phyloP scores from a whole-genome alignment of 306 rosid genomes.

The Vicia villosa region DNA sequence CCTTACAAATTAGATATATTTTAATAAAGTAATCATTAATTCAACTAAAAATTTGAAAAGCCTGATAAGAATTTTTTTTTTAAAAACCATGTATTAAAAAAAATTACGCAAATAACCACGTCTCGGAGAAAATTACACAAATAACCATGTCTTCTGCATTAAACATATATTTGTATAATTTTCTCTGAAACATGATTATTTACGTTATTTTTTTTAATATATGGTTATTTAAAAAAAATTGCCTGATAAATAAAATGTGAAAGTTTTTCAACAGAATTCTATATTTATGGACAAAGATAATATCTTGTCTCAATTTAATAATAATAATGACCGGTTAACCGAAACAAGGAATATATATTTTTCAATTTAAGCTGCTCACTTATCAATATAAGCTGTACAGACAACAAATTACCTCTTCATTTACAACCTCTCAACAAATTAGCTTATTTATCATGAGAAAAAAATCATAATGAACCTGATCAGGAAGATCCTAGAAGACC shows the following conservation, averaged over 20 bases:
- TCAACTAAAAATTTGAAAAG: background rate
- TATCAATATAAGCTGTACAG: slow-evolving; percentile 53
- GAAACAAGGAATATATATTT: background rate
- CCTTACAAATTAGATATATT: background rate
- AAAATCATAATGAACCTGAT: slow-evolving; percentile 45
- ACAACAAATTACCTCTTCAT: slow-evolving; percentile 51
- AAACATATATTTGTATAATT: too few species aligned
- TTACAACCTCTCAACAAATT: slow-evolving; percentile 51
- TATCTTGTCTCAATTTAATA: background rate
- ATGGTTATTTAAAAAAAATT: too few species aligned
- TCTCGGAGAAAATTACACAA: too few species aligned
- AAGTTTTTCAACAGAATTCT: background rate
- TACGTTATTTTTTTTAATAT: too few species aligned
- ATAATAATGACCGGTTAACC: background rate
- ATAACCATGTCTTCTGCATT: too few species aligned
- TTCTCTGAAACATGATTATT: too few species aligned
- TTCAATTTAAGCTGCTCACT: slow-evolving; percentile 40
- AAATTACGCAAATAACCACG: too few species aligned
- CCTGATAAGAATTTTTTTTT: too few species aligned
- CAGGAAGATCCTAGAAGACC: slow-evolving; percentile 35
- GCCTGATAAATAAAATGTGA: background rate
- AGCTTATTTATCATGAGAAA: slow-evolving; percentile 46
- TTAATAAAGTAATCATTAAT: background rate
- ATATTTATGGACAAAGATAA: background rate
- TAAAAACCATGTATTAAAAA: too few species aligned